Percentiles rank a stretch among this genome's conserved stretches.
These are phyloP conservation scores for Metarhizium robertsii DNA, from an alignment of 2,329 filamentous ascomycete species.

Conservation along the genomic window DNA sequence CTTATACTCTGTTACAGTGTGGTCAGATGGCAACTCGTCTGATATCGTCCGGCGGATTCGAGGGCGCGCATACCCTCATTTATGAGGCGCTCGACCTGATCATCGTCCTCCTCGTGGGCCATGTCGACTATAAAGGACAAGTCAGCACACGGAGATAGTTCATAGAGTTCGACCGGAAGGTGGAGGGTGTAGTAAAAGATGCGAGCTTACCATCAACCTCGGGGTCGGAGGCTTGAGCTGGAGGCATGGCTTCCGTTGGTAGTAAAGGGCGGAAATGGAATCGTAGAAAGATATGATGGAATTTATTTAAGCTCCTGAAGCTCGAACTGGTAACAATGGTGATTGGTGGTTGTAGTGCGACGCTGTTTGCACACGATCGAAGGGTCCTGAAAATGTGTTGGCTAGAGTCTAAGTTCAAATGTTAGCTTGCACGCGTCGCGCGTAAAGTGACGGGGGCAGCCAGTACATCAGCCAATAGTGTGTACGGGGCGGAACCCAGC, in stretches of 20 bases:
- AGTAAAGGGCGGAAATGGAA: background rate
- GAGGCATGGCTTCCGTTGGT: conserved; percentile 20
- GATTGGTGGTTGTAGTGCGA: background rate
- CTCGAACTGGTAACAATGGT: background rate
- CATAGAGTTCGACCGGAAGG: background rate
- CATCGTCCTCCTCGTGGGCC: conserved; percentile 58
- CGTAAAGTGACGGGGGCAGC: conserved; percentile 22
- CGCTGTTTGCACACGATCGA: conserved; percentile 8
- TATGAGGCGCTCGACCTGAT: conserved; percentile 76
- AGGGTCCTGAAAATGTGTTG: conserved; percentile 8
- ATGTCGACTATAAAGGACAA: conserved; percentile 23
- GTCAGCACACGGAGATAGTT: conserved; percentile 2
- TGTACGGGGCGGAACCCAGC: background rate
- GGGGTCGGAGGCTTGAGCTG: conserved; percentile 24
- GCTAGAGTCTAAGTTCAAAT: background rate
- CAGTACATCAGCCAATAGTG: background rate
- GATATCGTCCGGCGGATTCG: background rate
- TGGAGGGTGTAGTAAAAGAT: background rate
- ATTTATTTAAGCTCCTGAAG: background rate
- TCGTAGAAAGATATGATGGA: background rate
- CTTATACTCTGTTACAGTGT: conserved; percentile 68
- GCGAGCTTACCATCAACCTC: conserved; percentile 25
- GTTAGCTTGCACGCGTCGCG: conserved; percentile 23
- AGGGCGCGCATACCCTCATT: conserved; percentile 61
- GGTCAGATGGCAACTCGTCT: background rate